Evolutionary conservation across 805 yeast genomes (phyloP).

Genomic region (Ogataea trehalophila): DNA sequence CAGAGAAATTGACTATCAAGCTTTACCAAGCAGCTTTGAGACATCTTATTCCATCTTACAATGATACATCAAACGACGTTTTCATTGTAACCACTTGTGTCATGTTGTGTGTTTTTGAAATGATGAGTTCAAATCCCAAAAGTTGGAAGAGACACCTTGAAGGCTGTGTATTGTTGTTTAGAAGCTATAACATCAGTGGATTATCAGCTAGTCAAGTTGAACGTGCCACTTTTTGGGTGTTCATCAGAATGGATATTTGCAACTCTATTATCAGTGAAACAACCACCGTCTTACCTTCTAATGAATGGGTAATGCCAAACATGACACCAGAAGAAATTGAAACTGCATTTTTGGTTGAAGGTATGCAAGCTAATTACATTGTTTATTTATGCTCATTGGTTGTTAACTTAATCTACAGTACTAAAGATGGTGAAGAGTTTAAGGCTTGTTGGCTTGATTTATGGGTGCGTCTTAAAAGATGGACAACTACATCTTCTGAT

Average conservation of each 20-base stretch:
- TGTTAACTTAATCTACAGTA: conserved; percentile 28
- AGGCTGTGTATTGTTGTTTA: conserved; percentile 36
- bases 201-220: conserved; percentile 28
- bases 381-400: conserved; percentile 35
- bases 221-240: conserved; percentile 37
- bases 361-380: conserved; percentile 36
- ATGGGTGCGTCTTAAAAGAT: conserved; percentile 33
- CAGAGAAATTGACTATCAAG: conserved; percentile 19
- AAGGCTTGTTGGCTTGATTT: conserved; percentile 33
- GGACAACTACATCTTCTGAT: conserved; percentile 26
- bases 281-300: conserved; percentile 31
- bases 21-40: conserved; percentile 33
- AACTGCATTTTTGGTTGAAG: conserved; percentile 19
- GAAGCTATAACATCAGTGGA: conserved; percentile 34
- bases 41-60: conserved; percentile 20
- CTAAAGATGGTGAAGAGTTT: conserved; percentile 25
- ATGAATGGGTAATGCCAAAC: conserved; percentile 23
- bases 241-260: conserved; percentile 39
- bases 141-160: conserved; percentile 38
- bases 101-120: conserved; percentile 37
- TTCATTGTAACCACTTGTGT: conserved; percentile 35
- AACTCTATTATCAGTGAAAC: conserved; percentile 37
- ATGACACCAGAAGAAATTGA: conserved; percentile 20
- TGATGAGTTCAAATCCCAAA: conserved; percentile 38
- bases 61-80: conserved; percentile 11